Percentiles rank a stretch among this genome's conserved stretches.
These are phyloP conservation scores for Boletus sp. DNA, from an alignment of 1,284 basidiomycete species.

Conservation along the genomic window DNA sequence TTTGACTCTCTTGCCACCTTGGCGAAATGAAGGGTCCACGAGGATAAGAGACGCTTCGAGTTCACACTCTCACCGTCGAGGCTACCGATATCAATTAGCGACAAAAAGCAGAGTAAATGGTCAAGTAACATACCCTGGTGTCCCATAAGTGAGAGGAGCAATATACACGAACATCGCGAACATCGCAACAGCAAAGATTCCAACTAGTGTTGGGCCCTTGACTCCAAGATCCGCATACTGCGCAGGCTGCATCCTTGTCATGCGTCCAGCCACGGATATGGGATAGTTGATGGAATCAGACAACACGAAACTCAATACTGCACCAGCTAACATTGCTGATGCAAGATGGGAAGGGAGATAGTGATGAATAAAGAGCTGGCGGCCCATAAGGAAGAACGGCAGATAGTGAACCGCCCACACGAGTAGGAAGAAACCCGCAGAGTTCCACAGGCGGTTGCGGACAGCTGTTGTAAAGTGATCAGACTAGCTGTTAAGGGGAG, in stretches of 20 bases:
- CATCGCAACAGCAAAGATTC: conserved; percentile 55
- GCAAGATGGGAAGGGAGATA: conserved; percentile 95
- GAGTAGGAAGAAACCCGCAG: conserved; percentile 90
- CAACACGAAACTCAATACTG: conserved; percentile 87
- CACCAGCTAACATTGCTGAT: conserved; percentile 87
- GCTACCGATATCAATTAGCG: conserved; percentile 37
- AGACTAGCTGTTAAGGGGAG: conserved; percentile 1
- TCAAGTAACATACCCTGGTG: conserved; percentile 67
- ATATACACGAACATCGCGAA: conserved; percentile 73
- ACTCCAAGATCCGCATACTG: conserved; percentile 72
- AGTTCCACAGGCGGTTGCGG: conserved; percentile 91
- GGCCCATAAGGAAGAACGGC: conserved; percentile 97
- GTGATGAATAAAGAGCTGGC: conserved; percentile 96
- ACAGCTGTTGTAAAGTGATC: conserved; percentile 50
- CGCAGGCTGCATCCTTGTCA: conserved; percentile 55
- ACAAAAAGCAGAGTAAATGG: conserved; percentile 3
- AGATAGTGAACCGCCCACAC: conserved; percentile 96
- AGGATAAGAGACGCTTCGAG: conserved; percentile 62
- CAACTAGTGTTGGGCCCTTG: conserved; percentile 63
- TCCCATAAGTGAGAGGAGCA: conserved; percentile 88
- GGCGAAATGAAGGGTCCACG: conserved; percentile 84
- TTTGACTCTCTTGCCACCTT: conserved; percentile 49
- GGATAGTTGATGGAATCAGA: conserved; percentile 94
- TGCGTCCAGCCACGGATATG: conserved; percentile 65
- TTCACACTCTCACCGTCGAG: conserved; percentile 73